Evolutionary conservation across 2,329 filamentous ascomycete genomes (phyloP), one percentile per base, ranked within the genome.

Genomic region (Colletotrichum higginsianum): DNA sequence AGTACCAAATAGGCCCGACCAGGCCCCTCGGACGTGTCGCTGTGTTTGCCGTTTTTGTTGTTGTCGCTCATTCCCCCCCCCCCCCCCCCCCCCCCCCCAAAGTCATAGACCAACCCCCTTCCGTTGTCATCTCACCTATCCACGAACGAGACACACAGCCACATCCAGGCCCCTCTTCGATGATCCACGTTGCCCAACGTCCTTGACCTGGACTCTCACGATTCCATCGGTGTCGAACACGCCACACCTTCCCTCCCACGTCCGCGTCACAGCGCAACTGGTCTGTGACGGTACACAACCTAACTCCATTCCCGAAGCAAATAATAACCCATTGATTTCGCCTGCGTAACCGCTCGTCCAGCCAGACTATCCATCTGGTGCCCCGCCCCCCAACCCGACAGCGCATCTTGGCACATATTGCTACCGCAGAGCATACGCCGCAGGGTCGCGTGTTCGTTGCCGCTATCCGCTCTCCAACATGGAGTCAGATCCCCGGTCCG

Each of bases 401-500:
- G 47, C 49, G 9, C 47, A 52, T 35, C 47, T 42, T 30, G 61
- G 35, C 47, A 53, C 46, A 50, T 40, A 61, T 38, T 3, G 35
- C 60, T 30, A 44, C 46, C 46, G 16, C 52, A 57, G 23, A 38
- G 30, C 42, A 65, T 52, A 11, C 42, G 16, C 52, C 40, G 26
- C 55, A 44, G 61, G 26, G 13, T 46, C n/a, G 38, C 23, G n/a
- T 40, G 21, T 15, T 44, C 21, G 15, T 47, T 30, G 47, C 55
- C 46, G 42, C 26, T 23, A n/a, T 49, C 11, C 26, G 26, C n/a
- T 23, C 18, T 49, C 13, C 26, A 38, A 49, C 21, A 72, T 72
- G 70, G 70, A 72, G 38, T 71, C 70, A 52, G 70, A 72, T 44
- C 61, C 66, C 55, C 70, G 60, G 53, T 74, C 73, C 66, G 71